These are phyloP conservation scores for Perkinsus chesapeaki DNA, from an alignment of 169 alveolate genomes.

Conservation along the genomic window DNA sequence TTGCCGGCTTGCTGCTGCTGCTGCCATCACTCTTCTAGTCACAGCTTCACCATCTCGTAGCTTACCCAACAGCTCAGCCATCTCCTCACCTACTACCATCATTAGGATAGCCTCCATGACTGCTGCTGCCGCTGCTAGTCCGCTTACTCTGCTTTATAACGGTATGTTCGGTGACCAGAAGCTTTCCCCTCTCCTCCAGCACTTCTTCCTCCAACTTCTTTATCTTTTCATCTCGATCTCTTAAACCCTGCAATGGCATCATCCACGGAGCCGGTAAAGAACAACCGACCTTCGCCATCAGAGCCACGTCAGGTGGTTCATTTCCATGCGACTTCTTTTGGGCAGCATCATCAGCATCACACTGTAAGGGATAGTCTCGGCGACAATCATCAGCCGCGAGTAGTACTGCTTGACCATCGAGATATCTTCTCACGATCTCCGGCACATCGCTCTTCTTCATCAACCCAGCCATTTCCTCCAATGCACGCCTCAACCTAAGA, in stretches of 20 bases:
- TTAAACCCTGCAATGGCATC: too few species aligned
- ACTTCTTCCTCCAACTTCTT: neutral
- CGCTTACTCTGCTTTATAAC: neutral
- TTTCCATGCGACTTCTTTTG: neutral
- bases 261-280: too few species aligned
- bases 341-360: neutral
- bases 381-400: too few species aligned
- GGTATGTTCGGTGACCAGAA: neutral
- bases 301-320: neutral
- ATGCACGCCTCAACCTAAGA: neutral
- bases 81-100: neutral
- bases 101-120: too few species aligned
- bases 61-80: neutral
- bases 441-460: neutral
- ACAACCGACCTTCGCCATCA: too few species aligned
- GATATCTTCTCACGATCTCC: neutral
- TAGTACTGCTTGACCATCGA: neutral
- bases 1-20: neutral
- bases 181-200: neutral
- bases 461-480: neutral
- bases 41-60: neutral
- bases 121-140: too few species aligned
- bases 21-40: neutral
- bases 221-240: neutral
- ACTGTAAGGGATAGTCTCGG: too few species aligned